A percentile compares a stretch with the other conserved stretches of the same genome.
Evolutionary conservation across 257 asterid genomes (phyloP).

Genomic region (Solanum pimpinellifolium): DNA sequence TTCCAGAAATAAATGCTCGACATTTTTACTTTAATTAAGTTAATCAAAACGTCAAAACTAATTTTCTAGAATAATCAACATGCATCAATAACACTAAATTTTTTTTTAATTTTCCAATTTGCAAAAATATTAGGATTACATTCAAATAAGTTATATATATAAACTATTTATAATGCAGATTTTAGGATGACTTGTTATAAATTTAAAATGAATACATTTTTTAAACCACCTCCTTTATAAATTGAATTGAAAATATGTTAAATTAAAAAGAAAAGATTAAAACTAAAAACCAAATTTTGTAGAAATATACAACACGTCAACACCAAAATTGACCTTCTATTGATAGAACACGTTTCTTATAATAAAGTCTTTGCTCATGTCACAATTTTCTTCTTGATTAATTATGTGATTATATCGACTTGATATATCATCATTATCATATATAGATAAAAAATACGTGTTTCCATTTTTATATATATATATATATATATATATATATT

Average conservation of each 20-base stretch:
- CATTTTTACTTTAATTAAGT: neutral
- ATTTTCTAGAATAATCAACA: neutral
- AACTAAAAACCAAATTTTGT: neutral
- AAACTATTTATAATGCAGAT: neutral
- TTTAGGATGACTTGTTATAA: neutral
- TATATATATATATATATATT: too few species aligned
- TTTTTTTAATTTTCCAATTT: too few species aligned
- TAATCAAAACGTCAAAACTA: neutral
- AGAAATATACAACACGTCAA: neutral
- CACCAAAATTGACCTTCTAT: neutral
- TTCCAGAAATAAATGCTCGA: neutral
- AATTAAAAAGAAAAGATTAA: neutral
- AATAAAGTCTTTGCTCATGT: neutral
- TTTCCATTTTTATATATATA: neutral
- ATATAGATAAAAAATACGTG: neutral
- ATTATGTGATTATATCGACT: neutral
- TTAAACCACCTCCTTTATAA: too few species aligned
- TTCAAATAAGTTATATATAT: too few species aligned
- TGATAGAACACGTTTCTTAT: neutral
- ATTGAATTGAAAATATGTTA: too few species aligned
- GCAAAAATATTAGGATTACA: neutral
- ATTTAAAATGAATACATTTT: too few species aligned
- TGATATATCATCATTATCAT: neutral
- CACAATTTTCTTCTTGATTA: neutral
- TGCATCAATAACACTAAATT: neutral